Evolutionary conservation across 352 stramenopile genomes (phyloP), one percentile per base, ranked within the genome.

Genomic region (Phytopythium litorale): DNA sequence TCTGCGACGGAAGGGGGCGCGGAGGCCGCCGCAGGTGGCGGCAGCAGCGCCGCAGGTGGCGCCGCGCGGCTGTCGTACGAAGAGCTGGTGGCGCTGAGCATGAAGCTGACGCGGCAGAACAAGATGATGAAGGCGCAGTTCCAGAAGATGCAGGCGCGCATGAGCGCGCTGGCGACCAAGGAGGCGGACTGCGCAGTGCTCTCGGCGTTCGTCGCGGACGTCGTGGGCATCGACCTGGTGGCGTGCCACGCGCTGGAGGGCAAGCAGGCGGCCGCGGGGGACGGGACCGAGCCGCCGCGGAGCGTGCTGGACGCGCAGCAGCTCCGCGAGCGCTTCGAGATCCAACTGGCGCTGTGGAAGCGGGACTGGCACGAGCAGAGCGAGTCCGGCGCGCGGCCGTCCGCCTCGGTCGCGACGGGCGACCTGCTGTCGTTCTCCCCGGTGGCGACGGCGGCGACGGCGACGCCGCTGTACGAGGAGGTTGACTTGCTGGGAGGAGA

Each of bases 71-170:
- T 85, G 69, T 81, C 79, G 53, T 96, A 96, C 60, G 87, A 96
- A 30, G 83, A 96, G 63, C 65, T 96, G 4, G 70, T 96, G 37
- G 68, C 78, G 50, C 75, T 96, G 35, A 96, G 83, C 57, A 91
- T 94, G 84, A 96, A 96, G 70, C 79, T 94, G 56, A 96, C 84
- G 62, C 74, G 86, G 19, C 87, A 96, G 68, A 96, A 96, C 72
- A 93, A 93, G 63, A 68, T 93, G 45, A 91, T 93, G 84, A 92
- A 91, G 65, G 66, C 65, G 7, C 84, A 94, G 68, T 88, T 92
- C 59, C 84, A 92, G 64, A 91, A 90, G 66, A 86, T 79, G 63
- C 79, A 92, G 64, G 68, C 54, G 50, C 75, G 80, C 3, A 70
- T 89, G 42, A 54, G 57, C 15, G 64, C 73, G 58, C 67, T 80